Evolutionary conservation across 345 rosid genomes (phyloP).

Genomic region (Arabidopsis thaliana): DNA sequence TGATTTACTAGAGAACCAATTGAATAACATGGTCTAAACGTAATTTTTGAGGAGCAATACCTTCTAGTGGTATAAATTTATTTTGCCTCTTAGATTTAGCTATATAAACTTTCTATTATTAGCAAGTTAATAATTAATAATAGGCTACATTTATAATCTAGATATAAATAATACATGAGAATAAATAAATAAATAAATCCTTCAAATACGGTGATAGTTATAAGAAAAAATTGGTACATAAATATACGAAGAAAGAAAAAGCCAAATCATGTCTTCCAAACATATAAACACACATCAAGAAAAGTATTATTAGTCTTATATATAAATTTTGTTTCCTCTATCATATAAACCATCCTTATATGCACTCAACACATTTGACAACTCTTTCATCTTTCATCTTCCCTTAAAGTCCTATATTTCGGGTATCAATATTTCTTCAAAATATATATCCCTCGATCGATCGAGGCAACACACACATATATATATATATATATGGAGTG

Average conservation of each 20-base stretch:
- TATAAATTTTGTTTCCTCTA: neutral
- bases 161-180: neutral
- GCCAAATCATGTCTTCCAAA: conserved; percentile 39
- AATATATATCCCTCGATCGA: neutral
- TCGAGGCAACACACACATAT: neutral
- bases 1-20: neutral
- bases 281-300: conserved; percentile 26
- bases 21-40: neutral
- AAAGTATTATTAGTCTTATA: conserved; percentile 8
- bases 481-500: conserved; percentile 37
- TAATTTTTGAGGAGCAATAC: neutral
- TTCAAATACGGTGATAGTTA: neutral
- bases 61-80: neutral
- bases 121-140: conserved; percentile 20
- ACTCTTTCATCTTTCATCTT: conserved; percentile 15
- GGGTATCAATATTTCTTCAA: conserved; percentile 31
- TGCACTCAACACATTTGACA: conserved; percentile 24
- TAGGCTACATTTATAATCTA: neutral
- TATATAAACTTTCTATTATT: conserved; percentile 30
- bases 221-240: neutral
- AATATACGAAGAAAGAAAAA: conserved; percentile 33
- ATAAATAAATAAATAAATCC: neutral
- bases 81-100: neutral
- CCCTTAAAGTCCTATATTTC: conserved; percentile 14
- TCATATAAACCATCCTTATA: conserved; percentile 32